A percentile compares a stretch with the other conserved stretches of the same genome.
Evolutionary conservation across 2,329 filamentous ascomycete species (phyloP).

Genomic region (Escovopsis sp.): DNA sequence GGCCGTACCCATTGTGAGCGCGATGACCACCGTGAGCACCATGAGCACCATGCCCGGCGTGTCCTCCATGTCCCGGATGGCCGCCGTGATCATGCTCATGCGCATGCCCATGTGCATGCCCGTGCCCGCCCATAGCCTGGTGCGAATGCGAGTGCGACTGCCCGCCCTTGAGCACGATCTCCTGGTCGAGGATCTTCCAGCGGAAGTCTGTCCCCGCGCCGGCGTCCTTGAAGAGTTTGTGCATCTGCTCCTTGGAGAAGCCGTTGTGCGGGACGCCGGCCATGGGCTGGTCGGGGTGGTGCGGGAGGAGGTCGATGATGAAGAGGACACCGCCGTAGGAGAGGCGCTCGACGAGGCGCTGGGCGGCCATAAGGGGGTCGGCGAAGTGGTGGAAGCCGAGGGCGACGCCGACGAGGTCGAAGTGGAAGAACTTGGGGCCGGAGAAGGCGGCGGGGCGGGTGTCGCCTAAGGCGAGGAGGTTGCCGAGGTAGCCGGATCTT

Average conservation of each 20-base stretch:
- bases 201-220: conserved; percentile 42
- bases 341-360: conserved; percentile 43
- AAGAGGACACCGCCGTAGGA: conserved; percentile 50
- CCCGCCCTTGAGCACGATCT: conserved; percentile 24
- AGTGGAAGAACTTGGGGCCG: conserved; percentile 47
- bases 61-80: conserved; percentile 12
- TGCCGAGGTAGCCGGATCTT: conserved; percentile 41
- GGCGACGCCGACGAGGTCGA: conserved; percentile 51
- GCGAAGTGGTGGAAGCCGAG: conserved; percentile 54
- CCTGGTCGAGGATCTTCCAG: conserved; percentile 36
- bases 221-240: conserved; percentile 45
- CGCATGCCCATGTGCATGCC: not conserved
- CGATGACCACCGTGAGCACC: no score
- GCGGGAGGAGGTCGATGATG: conserved; percentile 51
- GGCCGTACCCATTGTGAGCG: no score
- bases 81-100: conserved; percentile 6
- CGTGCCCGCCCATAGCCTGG: not conserved
- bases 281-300: conserved; percentile 21
- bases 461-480: conserved; percentile 34
- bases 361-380: conserved; percentile 43
- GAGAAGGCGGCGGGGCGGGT: conserved; percentile 39
- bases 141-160: not conserved
- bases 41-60: no score
- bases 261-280: conserved; percentile 48
- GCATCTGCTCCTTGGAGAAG: conserved; percentile 45